Evolutionary conservation across 768 basidiomycete genomes (phyloP).

Genomic region (Pisolithus marmoratus): DNA sequence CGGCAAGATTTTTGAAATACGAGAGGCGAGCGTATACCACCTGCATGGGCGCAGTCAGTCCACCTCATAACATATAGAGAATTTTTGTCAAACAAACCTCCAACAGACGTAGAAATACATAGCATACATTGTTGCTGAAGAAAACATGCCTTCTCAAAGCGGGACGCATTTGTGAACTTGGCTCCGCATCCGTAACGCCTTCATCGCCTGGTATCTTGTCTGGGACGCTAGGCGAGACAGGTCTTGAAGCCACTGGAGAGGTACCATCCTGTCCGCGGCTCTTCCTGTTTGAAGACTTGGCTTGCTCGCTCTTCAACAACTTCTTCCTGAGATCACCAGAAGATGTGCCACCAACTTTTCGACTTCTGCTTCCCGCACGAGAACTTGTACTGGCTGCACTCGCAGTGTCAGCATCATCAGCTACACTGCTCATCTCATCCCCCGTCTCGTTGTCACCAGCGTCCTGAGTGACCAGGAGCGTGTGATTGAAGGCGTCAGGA

Average conservation of each 20-base stretch:
- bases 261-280: constrained; percentile 49
- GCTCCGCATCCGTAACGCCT: constrained; percentile 13
- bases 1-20: constrained; percentile 70
- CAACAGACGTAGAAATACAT: constrained; percentile 75
- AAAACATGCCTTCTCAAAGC: constrained; percentile 54
- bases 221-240: constrained; percentile 53
- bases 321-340: constrained; percentile 70
- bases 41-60: constrained; percentile 34
- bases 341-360: constrained; percentile 35
- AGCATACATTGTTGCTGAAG: constrained; percentile 88
- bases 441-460: constrained; percentile 57
- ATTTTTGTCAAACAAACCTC: constrained; percentile 52
- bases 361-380: constrained; percentile 30
- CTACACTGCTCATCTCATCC: constrained; percentile 35
- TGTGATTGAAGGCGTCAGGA: constrained; percentile 60
- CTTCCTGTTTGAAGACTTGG: constrained; percentile 59
- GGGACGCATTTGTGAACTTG: constrained; percentile 18
- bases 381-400: constrained; percentile 24
- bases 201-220: constrained; percentile 39
- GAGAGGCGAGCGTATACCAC: constrained; percentile 75
- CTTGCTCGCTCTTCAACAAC: constrained; percentile 76
- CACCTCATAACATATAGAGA: neutral
- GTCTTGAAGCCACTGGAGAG: constrained; percentile 53
- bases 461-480: constrained; percentile 57
- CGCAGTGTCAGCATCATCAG: constrained; percentile 34